Base-by-base conservation (phyloP, 305 asterid genomes). In the Fraxinus ornus region DNA sequence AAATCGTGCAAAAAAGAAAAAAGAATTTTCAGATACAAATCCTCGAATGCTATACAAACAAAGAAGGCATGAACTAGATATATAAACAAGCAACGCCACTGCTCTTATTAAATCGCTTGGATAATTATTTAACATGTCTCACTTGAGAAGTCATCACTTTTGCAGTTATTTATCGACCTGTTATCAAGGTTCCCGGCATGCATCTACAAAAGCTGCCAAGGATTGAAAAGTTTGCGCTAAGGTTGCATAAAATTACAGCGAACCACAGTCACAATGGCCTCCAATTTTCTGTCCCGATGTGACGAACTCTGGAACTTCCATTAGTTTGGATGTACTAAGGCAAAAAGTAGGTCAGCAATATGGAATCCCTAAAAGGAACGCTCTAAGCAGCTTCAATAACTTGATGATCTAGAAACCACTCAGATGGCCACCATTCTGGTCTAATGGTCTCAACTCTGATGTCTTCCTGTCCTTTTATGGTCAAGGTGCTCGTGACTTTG, bases 351-450 rank as follows among this genome's bases (percentile, higher is more conserved):
- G 7, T 22, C 22, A 19, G 32, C 15, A 19, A 35, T 5, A 6
- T 19, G 15, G 52, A 36, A 33, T 37, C 39, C 39, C 3, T 2
- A 44, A 33, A 21, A 77, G 75, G 39, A 79, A 79, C 35, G 26
- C 22, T 21, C 89, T 89, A 91, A 10, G 90, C 90, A 57, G 88
- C 85, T 37, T 88, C 92, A 33, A 86, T 86, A 55, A 81, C 86
- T 41, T 81, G 84, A 75, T 86, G 83, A 80, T 85, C 90, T 7
- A 70, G 83, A 68, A 76, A 81, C 99, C 97, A 95, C 86, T 93
- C 93, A 21, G 88, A 76, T 7, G 97, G 99, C 99, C 99, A 95
- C 99, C 99, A 95, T 32, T 94, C 86, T 15, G 98, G 98, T 83
- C 86, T 84, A 75, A 85, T 79, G 72, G 90, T 85, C 89, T 94